Percentiles rank a stretch among this genome's conserved stretches.
Evolutionary conservation across 2,329 filamentous ascomycete genomes (phyloP).

Genomic region (Neocucurbitaria cava): DNA sequence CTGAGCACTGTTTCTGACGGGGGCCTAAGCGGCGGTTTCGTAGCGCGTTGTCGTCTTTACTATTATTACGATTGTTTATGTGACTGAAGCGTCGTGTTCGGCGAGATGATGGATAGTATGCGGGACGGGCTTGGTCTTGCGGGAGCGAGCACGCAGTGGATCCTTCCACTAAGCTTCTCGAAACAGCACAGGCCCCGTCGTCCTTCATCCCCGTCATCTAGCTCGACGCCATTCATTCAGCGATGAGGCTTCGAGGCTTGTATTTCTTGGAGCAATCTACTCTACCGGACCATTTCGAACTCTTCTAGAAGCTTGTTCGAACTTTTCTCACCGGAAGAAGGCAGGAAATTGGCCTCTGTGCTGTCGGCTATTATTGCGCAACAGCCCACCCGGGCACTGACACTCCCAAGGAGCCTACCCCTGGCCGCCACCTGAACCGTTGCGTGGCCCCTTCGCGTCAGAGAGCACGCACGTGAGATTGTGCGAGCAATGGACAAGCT

Average conservation of each 20-base stretch:
- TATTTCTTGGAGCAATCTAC: neutral
- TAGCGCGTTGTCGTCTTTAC: neutral
- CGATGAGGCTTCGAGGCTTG: neutral
- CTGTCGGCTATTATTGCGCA: constrained; percentile 2
- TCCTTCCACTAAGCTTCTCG: constrained; percentile 16
- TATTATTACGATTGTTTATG: neutral
- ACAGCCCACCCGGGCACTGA: constrained; percentile 1
- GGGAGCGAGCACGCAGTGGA: constrained; percentile 9
- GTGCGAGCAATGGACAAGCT: no score
- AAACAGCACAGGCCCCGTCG: constrained; percentile 12
- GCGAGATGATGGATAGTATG: constrained; percentile 16
- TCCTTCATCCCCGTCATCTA: neutral
- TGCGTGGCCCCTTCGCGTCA: constrained; percentile 13
- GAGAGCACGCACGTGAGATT: no score
- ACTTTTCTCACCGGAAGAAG: neutral
- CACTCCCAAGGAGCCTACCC: neutral
- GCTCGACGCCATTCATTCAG: neutral
- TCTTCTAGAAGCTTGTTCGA: neutral
- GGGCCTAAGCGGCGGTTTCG: constrained; percentile 1
- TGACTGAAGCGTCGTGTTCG: constrained; percentile 14
- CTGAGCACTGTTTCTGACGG: neutral
- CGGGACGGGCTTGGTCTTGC: constrained; percentile 23
- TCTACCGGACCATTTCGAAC: neutral
- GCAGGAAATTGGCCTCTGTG: neutral
- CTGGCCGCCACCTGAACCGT: neutral